Evolutionary conservation across 192 early-diverging fungal genomes (phyloP).

Genomic region (Lobosporangium transversale): DNA sequence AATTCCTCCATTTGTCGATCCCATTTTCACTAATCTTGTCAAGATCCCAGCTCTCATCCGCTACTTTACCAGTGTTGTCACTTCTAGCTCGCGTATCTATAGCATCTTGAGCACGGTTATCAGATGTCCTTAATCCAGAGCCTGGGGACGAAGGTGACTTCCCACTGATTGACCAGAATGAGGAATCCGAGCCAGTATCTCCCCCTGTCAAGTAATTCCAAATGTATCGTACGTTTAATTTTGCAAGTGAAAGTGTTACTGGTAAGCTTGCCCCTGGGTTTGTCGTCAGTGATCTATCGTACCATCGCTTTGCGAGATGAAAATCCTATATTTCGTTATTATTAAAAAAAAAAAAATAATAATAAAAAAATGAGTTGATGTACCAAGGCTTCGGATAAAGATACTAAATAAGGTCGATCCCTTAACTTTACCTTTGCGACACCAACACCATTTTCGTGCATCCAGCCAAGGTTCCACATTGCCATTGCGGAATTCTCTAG

Average conservation of each 20-base stretch:
- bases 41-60: conserved; percentile 10
- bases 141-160: conserved; percentile 8
- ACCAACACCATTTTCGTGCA: conserved; percentile 95
- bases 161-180: conserved; percentile 32
- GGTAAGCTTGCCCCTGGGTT: conserved; percentile 87
- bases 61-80: not conserved
- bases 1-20: conserved; percentile 18
- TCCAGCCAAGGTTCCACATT: conserved; percentile 97
- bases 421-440: conserved; percentile 68
- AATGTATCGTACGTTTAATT: conserved; percentile 72
- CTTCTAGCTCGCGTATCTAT: not conserved
- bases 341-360: too few species aligned
- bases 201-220: conserved; percentile 71
- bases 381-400: too few species aligned
- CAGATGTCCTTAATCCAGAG: not conserved
- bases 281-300: conserved; percentile 81
- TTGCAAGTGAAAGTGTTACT: conserved; percentile 76
- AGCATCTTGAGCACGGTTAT: not conserved
- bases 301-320: conserved; percentile 92
- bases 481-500: conserved; percentile 79
- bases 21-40: conserved; percentile 21
- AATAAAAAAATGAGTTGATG: too few species aligned
- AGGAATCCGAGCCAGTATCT: conserved; percentile 53
- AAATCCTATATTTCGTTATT: conserved; percentile 88
- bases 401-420: too few species aligned